Base-by-base conservation (phyloP, 352 stramenopile genomes). In the Aphanomyces astaci region DNA sequence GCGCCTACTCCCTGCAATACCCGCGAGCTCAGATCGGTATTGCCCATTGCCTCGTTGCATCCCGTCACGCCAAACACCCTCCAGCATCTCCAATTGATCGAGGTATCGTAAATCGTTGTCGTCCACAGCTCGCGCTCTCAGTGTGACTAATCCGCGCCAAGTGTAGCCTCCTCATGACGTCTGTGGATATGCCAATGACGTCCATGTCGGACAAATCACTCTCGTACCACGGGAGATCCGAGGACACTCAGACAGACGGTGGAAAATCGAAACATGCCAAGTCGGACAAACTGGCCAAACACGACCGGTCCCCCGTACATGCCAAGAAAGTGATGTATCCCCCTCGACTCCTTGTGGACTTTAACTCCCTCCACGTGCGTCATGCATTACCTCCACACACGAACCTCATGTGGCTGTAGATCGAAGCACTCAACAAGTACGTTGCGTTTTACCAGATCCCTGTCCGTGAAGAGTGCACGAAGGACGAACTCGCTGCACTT, bases 331-430 rank as follows among this genome's bases (percentile, higher is more conserved):
- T 68, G 25, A 48, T 71, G 36, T 94, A 94, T 66, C 86, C 86
- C 0, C 76, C 84, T 45, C 82, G 84, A 0, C 75, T 94, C 31
- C 91, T 92, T 78, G 86, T 94, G 40, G 84, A 94, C 72, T 94
- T 94, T 65, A 90, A 80, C 52, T 86, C 78, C 25, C 75, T 92
- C 27, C 78, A 81, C 53, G 84, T 94, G 73, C 71, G 80, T 79
- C 39, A 32, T n/a, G 13, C 33, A 17, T 52, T 33, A 52, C 10
- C 3, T 69, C 22, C 17, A 27, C 28, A n/a, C 22, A 40, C 17
- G 27, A 46, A 24, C 27, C 4, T 62, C n/a, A 52, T 48, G 27
- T 7, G 19, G 13, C 22, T n/a, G 40, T 65, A 94, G 85, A 76
- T 88, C 65, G 74, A 85, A 24, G 82, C 86, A 30, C 63, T 94